Percentiles rank a stretch among this genome's conserved stretches.
phyloP scores from a whole-genome alignment of 169 alveolate genomes.

The Sarcocystis neurona region DNA sequence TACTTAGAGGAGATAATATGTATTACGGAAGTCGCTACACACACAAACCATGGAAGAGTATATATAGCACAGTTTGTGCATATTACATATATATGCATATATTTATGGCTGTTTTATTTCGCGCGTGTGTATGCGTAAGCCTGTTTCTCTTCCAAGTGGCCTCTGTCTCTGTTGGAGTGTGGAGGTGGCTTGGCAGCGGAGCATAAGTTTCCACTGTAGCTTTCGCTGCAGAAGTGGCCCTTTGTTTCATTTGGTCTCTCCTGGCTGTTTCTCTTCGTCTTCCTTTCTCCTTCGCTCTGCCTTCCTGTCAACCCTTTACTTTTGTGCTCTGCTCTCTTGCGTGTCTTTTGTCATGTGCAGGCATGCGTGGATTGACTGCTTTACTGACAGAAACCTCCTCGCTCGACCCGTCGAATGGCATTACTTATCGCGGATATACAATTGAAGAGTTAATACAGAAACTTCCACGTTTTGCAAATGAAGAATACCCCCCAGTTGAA shows the following conservation, averaged over 20 bases:
- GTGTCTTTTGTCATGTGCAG: slow-evolving; percentile 57
- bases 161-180: too few species aligned
- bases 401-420: slow-evolving; percentile 90
- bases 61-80: too few species aligned
- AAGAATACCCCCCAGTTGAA: slow-evolving; percentile 91
- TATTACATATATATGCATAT: too few species aligned
- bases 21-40: too few species aligned
- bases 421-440: slow-evolving; percentile 85
- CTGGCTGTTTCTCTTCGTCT: too few species aligned
- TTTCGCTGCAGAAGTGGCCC: background rate
- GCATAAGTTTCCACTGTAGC: background rate
- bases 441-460: slow-evolving; percentile 82
- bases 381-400: slow-evolving; percentile 92
- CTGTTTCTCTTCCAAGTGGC: too few species aligned
- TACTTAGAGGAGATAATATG: too few species aligned
- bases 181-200: slow-evolving; percentile 1
- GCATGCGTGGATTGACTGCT: slow-evolving; percentile 92
- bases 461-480: slow-evolving; percentile 80
- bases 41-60: too few species aligned
- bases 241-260: too few species aligned
- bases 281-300: background rate
- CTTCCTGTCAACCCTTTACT: background rate
- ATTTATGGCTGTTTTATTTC: too few species aligned
- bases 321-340: background rate
- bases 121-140: too few species aligned